phyloP scores from a whole-genome alignment of 306 rosid genomes.

The Cucurbita moschata region DNA sequence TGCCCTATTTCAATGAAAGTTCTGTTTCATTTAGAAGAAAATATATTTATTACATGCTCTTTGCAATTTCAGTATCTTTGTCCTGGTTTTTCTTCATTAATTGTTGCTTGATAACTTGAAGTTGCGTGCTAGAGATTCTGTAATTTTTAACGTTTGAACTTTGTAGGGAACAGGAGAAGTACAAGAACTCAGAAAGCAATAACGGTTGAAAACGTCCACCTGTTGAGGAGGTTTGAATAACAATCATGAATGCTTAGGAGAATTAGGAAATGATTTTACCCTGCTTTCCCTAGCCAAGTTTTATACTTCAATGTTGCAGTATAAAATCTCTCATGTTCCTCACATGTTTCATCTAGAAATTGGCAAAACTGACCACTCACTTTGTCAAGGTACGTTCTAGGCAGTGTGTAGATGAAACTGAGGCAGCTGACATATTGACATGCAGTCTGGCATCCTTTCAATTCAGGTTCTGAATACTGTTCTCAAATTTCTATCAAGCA shows the following conservation, averaged over 20 bases:
- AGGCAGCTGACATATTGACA: constrained; percentile 86
- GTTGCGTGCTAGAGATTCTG: constrained; percentile 6
- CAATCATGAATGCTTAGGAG: not conserved
- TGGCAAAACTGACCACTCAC: constrained; percentile 64
- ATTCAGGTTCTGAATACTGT: constrained; percentile 44
- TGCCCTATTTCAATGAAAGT: not conserved
- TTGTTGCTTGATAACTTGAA: not conserved
- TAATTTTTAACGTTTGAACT: constrained; percentile 9
- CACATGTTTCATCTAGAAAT: constrained; percentile 29
- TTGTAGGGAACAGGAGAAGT: constrained; percentile 65
- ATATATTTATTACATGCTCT: not conserved
- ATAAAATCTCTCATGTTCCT: constrained; percentile 5
- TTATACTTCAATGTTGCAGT: not conserved
- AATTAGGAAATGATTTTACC: not conserved
- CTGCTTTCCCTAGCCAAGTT: constrained; percentile 4
- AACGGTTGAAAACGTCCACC: constrained; percentile 71
- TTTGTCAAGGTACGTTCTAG: constrained; percentile 69
- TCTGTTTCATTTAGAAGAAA: not conserved
- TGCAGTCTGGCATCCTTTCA: constrained; percentile 83
- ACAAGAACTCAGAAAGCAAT: constrained; percentile 53
- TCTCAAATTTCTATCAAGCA: not conserved
- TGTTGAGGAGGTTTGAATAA: constrained; percentile 61
- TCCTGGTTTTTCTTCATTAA: not conserved
- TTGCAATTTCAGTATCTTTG: not conserved
- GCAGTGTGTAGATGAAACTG: constrained; percentile 89